Conservation (phyloP, 192 early-diverging fungal species). For the Spizellomyces punctatus region DNA sequence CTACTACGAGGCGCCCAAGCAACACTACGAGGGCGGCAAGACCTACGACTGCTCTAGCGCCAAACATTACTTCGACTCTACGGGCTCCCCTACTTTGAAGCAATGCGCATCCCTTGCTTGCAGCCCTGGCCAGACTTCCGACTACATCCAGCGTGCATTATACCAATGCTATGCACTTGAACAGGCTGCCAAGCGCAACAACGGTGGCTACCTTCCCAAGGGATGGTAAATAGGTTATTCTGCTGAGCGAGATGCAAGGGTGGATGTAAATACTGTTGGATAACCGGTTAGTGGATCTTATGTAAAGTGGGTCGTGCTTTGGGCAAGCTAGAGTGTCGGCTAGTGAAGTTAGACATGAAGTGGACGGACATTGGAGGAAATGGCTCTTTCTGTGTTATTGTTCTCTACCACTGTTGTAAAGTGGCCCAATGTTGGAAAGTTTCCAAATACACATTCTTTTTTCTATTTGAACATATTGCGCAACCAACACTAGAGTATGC, state of each 20-base stretch:
- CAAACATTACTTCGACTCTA: conserved; percentile 8
- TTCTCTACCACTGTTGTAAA: too few species aligned
- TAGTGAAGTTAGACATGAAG: too few species aligned
- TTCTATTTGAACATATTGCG: too few species aligned
- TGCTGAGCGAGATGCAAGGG: neutral
- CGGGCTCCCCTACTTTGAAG: conserved; percentile 23
- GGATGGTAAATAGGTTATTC: conserved; percentile 20
- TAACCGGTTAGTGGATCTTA: too few species aligned
- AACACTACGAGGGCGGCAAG: neutral
- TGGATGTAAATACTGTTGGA: too few species aligned
- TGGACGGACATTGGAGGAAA: too few species aligned
- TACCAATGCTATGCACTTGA: conserved; percentile 28
- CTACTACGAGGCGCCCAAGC: neutral
- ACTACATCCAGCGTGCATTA: conserved; percentile 19
- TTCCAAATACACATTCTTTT: too few species aligned
- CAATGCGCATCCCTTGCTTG: conserved; percentile 32
- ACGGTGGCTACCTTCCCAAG: conserved; percentile 20
- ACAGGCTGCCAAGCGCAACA: conserved; percentile 24
- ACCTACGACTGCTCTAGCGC: conserved; percentile 17
- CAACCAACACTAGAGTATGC: too few species aligned
- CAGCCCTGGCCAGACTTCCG: conserved; percentile 12
- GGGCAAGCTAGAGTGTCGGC: too few species aligned
- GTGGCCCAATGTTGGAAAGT: too few species aligned
- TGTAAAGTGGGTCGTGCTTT: too few species aligned
- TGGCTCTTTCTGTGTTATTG: too few species aligned